These are phyloP conservation scores for Saccharomycopsis crataegensis DNA, from an alignment of 1,139 yeast species.

Conservation along the genomic window DNA sequence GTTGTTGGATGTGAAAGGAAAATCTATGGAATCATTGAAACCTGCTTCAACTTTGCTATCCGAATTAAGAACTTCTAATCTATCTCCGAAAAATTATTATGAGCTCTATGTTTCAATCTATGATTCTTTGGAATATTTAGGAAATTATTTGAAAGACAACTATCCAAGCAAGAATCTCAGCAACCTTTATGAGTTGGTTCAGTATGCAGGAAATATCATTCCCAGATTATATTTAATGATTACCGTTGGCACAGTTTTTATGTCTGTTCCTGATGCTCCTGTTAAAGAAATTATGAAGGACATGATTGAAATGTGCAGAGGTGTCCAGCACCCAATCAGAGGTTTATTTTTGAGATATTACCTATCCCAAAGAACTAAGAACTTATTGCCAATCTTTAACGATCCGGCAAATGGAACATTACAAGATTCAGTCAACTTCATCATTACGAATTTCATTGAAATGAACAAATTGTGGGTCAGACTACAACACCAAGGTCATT, in stretches of 20 bases:
- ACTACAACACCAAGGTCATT: constrained; percentile 91
- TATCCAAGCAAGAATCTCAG: constrained; percentile 75
- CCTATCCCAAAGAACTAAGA: constrained; percentile 76
- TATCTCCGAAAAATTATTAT: constrained; percentile 89
- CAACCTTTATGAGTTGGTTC: constrained; percentile 89
- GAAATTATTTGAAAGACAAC: constrained; percentile 55
- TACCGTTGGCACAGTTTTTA: constrained; percentile 86
- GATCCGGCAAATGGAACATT: constrained; percentile 18
- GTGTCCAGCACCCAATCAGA: constrained; percentile 92
- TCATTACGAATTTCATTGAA: constrained; percentile 82
- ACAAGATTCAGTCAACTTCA: constrained; percentile 62
- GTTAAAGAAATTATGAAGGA: constrained; percentile 84
- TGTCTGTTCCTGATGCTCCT: constrained; percentile 74
- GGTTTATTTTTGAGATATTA: constrained; percentile 88
- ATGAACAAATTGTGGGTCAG: constrained; percentile 98
- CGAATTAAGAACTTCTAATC: constrained; percentile 68
- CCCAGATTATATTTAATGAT: constrained; percentile 93
- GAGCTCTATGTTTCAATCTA: constrained; percentile 82
- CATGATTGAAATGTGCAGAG: constrained; percentile 96
- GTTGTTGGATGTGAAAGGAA: constrained; percentile 58
- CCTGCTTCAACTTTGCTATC: constrained; percentile 79
- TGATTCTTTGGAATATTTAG: constrained; percentile 70
- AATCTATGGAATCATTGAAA: constrained; percentile 80
- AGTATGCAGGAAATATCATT: constrained; percentile 87
- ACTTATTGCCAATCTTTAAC: constrained; percentile 42